Conservation (phyloP, 805 yeast species). For the Metschnikowia corniflorae region DNA sequence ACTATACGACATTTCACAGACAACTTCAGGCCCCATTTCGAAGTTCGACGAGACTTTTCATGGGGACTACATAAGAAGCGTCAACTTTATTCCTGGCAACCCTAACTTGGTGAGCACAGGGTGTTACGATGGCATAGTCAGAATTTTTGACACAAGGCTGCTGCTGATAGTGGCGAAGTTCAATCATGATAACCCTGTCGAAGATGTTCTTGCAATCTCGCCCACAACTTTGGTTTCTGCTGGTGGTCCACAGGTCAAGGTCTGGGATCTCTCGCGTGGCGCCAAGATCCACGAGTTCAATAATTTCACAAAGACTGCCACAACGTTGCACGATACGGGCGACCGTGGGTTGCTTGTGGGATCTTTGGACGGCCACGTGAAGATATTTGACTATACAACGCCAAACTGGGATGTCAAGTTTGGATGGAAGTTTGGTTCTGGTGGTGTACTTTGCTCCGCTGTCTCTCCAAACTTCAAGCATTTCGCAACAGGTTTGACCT, state of each 20-base stretch:
- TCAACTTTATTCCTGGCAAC: constrained; percentile 68
- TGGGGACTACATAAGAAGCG: constrained; percentile 84
- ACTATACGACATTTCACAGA: constrained; percentile 82
- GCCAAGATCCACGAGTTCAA: constrained; percentile 65
- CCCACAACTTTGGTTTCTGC: constrained; percentile 77
- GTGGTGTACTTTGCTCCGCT: constrained; percentile 86
- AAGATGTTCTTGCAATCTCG: constrained; percentile 70
- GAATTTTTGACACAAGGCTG: constrained; percentile 78
- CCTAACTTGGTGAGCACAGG: constrained; percentile 86
- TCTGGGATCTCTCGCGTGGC: constrained; percentile 90
- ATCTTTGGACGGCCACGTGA: constrained; percentile 95
- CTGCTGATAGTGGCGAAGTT: constrained; percentile 58
- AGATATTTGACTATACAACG: constrained; percentile 77
- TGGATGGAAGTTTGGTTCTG: constrained; percentile 92
- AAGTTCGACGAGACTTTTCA: constrained; percentile 64
- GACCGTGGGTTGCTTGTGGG: constrained; percentile 87
- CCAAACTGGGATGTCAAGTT: constrained; percentile 82
- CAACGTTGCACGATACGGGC: constrained; percentile 71
- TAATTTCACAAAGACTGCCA: constrained; percentile 92
- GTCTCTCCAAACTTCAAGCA: constrained; percentile 83
- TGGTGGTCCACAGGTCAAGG: constrained; percentile 76
- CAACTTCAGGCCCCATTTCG: constrained; percentile 61
- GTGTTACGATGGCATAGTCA: constrained; percentile 83
- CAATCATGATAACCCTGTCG: constrained; percentile 77
- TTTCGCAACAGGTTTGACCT: constrained; percentile 85